Base-by-base conservation (phyloP, 352 stramenopile species). In the Phytopythium montanum region DNA sequence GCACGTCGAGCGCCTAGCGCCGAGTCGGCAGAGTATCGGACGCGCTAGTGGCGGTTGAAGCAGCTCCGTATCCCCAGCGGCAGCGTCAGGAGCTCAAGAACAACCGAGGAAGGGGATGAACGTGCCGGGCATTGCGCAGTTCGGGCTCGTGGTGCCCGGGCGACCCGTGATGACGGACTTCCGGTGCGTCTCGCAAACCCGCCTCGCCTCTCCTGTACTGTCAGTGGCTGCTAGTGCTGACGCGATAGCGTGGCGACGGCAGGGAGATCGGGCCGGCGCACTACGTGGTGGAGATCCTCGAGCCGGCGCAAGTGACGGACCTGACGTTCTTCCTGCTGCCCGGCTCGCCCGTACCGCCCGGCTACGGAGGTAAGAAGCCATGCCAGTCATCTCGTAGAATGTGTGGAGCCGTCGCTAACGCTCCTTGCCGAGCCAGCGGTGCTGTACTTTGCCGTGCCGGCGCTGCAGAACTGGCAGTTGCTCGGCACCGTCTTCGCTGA, bases 311-410 rank as follows among this genome's bases (percentile, higher is more conserved):
- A 29, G 72, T 92, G 36, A 82, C 76, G 36, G 81, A 92, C 52
- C 64, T 92, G 45, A 88, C 79, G 21, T 92, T 92, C 72, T 92
- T 92, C 60, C 46, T 92, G 28, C 41, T 92, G 39, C 81, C 81
- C 19, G 65, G 71, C 21, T 89, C 81, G 10, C 75, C 77, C 14
- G 77, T 90, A 1, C 77, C 81, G 26, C 73, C 59, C 48, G 81
- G 79, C 31, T 89, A 71, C 52, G 79, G 73, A 59, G 74, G 74
- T 83, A 33, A 28, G 48, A 56, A n/a, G 19, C 23, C n/a, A n/a
- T 50, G 29, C 46, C 59, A 36, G 55, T 64, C 14, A 50, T 2
- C 53, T 48, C 60, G 61, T 54, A 18, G 21, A 28, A 66, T 33
- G 8, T 23, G 42, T 31, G 41, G 39, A 34, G 48, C 18, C 53